A percentile compares a stretch with the other conserved stretches of the same genome.
These are phyloP conservation scores for Jamesozyma piceae DNA, from an alignment of 805 yeast genomes.

Conservation along the genomic window DNA sequence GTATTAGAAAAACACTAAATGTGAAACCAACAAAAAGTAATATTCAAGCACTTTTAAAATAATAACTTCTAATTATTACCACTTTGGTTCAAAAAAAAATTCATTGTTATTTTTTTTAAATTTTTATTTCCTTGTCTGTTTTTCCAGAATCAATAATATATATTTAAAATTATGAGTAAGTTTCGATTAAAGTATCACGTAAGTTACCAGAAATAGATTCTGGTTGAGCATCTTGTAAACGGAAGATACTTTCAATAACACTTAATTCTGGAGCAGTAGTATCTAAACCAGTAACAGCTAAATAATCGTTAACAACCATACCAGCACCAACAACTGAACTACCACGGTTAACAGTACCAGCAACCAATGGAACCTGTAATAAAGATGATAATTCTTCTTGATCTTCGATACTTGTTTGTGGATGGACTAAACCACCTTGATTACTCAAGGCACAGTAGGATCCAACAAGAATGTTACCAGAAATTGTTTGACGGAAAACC, in stretches of 20 bases:
- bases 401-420: constrained; percentile 93
- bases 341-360: constrained; percentile 98
- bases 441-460: constrained; percentile 90
- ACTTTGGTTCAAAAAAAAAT: not conserved
- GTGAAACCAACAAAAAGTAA: not conserved
- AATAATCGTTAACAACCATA: constrained; percentile 96
- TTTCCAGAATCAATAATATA: not conserved
- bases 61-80: not conserved
- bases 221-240: constrained; percentile 84
- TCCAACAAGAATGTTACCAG: constrained; percentile 96
- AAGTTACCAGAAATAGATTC: constrained; percentile 74
- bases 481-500: constrained; percentile 97
- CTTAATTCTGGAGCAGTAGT: constrained; percentile 98
- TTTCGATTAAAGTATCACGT: constrained; percentile 88
- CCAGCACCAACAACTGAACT: constrained; percentile 98
- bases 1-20: not conserved
- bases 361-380: constrained; percentile 94
- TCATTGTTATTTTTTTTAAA: not conserved
- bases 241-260: constrained; percentile 92
- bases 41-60: too few species aligned
- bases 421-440: constrained; percentile 98
- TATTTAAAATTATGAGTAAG: constrained; percentile 49
- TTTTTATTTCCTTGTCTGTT: not conserved
- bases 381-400: constrained; percentile 95
- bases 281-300: constrained; percentile 92